Base-by-base conservation (phyloP, 2,329 filamentous ascomycete species). In the Penicillium sp. region DNA sequence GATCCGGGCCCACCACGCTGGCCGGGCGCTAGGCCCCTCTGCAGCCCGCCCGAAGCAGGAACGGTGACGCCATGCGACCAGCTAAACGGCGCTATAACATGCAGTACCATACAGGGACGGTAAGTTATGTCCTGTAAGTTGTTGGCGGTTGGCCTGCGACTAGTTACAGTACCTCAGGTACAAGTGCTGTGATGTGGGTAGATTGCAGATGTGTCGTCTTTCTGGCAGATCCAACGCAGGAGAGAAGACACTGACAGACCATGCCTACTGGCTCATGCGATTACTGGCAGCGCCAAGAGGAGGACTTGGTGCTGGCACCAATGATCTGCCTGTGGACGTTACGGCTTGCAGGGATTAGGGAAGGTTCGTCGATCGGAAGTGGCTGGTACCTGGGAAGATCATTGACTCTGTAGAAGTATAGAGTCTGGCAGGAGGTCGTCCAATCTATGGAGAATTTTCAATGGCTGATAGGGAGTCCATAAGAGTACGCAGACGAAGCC, bases 11-110 rank as follows among this genome's bases (percentile, higher is more conserved):
- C 65, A 61, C 58, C 54, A n/a, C 48, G 56, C 57, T 58, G 58
- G 58, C 64, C 55, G 50, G 54, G 54, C 61, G 58, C 62, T 50
- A 61, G 63, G 61, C 54, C 34, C 60, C 57, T 60, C 66, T 69
- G 67, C 67, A 68, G 56, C 28, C 63, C 61, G 64, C 67, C 56
- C 61, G 59, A 69, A 67, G 51, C 60, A 68, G 67, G 64, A 58
- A 63, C 58, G 53, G 61, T 69, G 67, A 69, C 66, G 65, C 61
- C 67, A 69, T 69, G 28, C 37, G n/a, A 53, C 63, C 37, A 53
- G 56, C 42, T 35, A 43, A 59, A 60, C 63, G 45, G 48, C 54
- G 59, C 66, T 58, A 67, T 67, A 61, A 63, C 66, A 59, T 60
- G 61, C 64, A 63, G 59, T 67, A 58, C 54, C 39, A 55, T 63